phyloP scores from a whole-genome alignment of 805 yeast species.

The Cyberlindnera mississippiensis region DNA sequence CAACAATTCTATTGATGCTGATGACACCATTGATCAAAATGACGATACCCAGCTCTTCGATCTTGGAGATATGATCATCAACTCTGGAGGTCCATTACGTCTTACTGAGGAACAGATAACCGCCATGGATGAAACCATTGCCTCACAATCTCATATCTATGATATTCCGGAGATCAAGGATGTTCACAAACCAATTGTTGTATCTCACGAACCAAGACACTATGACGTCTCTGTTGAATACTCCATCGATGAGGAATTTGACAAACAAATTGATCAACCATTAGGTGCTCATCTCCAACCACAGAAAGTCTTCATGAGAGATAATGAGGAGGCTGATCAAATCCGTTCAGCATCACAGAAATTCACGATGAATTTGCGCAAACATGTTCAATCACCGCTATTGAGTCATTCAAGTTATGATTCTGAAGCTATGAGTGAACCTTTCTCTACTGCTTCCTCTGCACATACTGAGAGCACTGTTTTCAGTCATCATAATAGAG shows the following conservation, averaged over 20 bases:
- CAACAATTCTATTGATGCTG: constrained; percentile 2
- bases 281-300: constrained; percentile 19
- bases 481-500: background rate
- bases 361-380: constrained; percentile 1
- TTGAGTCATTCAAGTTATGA: constrained; percentile 25
- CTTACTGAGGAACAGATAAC: constrained; percentile 7
- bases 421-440: constrained; percentile 23
- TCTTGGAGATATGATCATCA: constrained; percentile 19
- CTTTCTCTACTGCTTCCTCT: constrained; percentile 18
- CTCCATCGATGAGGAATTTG: background rate
- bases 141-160: constrained; percentile 17
- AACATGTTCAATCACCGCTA: constrained; percentile 12
- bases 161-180: constrained; percentile 4
- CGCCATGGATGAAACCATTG: constrained; percentile 15
- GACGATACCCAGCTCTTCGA: constrained; percentile 15
- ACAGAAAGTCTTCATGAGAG: constrained; percentile 15
- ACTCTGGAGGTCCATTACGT: constrained; percentile 13
- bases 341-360: constrained; percentile 12
- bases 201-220: background rate
- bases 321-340: constrained; percentile 19
- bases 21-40: background rate
- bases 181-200: background rate
- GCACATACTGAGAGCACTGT: constrained; percentile 12
- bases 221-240: constrained; percentile 1
- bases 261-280: constrained; percentile 8